Evolutionary conservation across 2,329 filamentous ascomycete species (phyloP), one percentile per base, ranked within the genome.

Genomic region (Albophoma yamanashiensis): DNA sequence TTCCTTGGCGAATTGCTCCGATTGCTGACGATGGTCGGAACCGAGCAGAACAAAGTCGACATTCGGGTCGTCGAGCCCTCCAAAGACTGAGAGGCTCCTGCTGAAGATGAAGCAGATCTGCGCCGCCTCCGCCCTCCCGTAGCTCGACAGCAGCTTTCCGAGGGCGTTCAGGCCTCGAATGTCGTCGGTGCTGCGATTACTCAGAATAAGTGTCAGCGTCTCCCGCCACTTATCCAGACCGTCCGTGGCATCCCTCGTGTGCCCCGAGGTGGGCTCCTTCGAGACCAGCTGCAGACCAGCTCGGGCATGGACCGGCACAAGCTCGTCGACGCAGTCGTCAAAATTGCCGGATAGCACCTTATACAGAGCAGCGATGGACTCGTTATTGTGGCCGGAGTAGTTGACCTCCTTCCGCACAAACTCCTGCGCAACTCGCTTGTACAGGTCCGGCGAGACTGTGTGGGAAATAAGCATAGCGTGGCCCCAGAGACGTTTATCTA

Each of bases 321-420:
- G 86, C 73, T 97, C 92, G 71, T 99, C 94, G 20, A 97, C 87
- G 65, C 92, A 95, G 67, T 99, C 94, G 64, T 97, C 92, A 61
- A 89, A 85, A 69, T 97, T 99, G 0, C 94, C 93, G 31, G 92
- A 94, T 62, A 99, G 87, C 0, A 97, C 87, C 69, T 96, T 91
- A 72, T 99, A 99, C 4, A 99, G 76, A 0, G 93, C 91, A 38
- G 93, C 92, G 55, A 99, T 79, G 2, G 93, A 90, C 72, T 97
- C 89, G 58, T 92, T 92, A 66, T 89, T 90, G 59, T 87, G 85
- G 2, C 89, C 86, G 4, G 87, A 78, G 58, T 88, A 88, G 71
- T 94, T 95, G 59, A 99, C 91, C 72, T 99, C 94, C 68, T 95
- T 92, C 65, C 92, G 88, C 22, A 99, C 89, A 68, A 99, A 99